A percentile compares a stretch with the other conserved stretches of the same genome.
Conservation (phyloP, 2,329 filamentous ascomycete species). For the Paraconiothyrium sp. region DNA sequence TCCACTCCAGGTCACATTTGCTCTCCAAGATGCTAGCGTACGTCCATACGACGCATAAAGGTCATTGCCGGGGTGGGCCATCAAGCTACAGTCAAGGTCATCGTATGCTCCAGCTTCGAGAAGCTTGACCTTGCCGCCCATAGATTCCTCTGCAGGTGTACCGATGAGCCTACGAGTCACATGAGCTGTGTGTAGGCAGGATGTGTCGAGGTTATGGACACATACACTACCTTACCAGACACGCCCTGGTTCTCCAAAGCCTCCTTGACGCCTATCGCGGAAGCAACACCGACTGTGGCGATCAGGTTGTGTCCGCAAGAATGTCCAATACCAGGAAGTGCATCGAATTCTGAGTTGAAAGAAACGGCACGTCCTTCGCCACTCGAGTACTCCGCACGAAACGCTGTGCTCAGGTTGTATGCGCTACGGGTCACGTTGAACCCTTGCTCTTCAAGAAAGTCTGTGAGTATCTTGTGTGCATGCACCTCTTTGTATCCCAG, state of each 20-base stretch:
- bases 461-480: constrained; percentile 61
- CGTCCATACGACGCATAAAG: constrained; percentile 60
- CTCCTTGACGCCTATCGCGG: constrained; percentile 48
- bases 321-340: constrained; percentile 53
- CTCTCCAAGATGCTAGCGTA: constrained; percentile 61
- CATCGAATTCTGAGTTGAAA: constrained; percentile 52
- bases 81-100: constrained; percentile 43
- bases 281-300: constrained; percentile 49
- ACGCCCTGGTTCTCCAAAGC: constrained; percentile 39
- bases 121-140: constrained; percentile 57
- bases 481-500: constrained; percentile 59
- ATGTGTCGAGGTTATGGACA: neutral
- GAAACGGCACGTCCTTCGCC: constrained; percentile 55
- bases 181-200: neutral
- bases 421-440: constrained; percentile 44
- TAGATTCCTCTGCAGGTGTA: constrained; percentile 57
- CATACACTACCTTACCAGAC: constrained; percentile 43
- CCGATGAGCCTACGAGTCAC: constrained; percentile 47
- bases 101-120: constrained; percentile 56
- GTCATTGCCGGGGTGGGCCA: constrained; percentile 47
- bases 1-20: constrained; percentile 62
- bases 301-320: constrained; percentile 59
- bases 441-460: constrained; percentile 55
- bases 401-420: constrained; percentile 48
- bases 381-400: constrained; percentile 39